A percentile compares a stretch with the other conserved stretches of the same genome.
These are phyloP conservation scores for Candida adriatica DNA, from an alignment of 805 yeast genomes.

Conservation along the genomic window DNA sequence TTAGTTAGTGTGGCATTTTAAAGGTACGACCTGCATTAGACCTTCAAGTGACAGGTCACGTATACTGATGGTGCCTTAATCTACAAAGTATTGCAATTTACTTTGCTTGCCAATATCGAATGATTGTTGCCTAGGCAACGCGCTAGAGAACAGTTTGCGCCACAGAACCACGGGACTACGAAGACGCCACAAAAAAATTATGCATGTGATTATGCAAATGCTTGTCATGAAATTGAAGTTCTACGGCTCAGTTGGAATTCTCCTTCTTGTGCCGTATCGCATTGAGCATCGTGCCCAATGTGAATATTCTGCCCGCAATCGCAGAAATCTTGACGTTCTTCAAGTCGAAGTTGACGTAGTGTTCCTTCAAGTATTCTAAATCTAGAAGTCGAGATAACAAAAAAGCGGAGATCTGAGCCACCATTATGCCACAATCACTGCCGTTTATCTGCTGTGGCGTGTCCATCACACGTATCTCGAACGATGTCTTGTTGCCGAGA, in stretches of 20 bases:
- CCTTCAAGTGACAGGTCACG: too few species aligned
- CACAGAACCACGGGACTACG: too few species aligned
- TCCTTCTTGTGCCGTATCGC: constrained; percentile 20
- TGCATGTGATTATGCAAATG: too few species aligned
- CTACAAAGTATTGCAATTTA: too few species aligned
- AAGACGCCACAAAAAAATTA: too few species aligned
- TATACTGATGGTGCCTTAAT: too few species aligned
- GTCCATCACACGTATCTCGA: constrained; percentile 17
- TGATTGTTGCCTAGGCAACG: too few species aligned
- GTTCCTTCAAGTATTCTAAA: constrained; percentile 20
- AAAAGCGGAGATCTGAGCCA: constrained; percentile 28
- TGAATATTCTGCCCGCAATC: constrained; percentile 38
- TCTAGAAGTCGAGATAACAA: constrained; percentile 28
- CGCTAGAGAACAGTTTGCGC: too few species aligned
- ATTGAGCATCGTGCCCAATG: constrained; percentile 29
- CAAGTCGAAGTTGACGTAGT: constrained; percentile 33
- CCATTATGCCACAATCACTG: constrained; percentile 53
- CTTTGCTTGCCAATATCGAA: too few species aligned
- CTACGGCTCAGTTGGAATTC: neutral
- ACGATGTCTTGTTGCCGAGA: constrained; percentile 12
- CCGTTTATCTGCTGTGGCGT: constrained; percentile 60
- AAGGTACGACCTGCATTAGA: too few species aligned
- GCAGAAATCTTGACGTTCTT: constrained; percentile 38
- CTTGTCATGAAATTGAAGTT: too few species aligned
- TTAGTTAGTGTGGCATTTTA: too few species aligned